Base-by-base conservation (phyloP, 345 rosid species). In the Bruguiera parviflora region DNA sequence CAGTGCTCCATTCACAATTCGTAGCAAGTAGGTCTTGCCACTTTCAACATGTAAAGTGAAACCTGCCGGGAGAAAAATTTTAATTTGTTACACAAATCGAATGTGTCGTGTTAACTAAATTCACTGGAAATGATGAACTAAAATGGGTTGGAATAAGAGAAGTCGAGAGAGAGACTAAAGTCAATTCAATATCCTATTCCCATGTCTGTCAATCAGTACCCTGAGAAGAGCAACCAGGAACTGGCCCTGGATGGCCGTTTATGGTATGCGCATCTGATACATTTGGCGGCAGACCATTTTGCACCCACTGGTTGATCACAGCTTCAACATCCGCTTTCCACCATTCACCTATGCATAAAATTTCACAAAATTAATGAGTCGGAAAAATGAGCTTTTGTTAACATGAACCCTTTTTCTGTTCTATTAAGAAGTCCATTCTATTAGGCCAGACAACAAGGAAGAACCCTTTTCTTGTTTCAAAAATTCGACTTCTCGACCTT, bases 271-370 rank as follows among this genome's bases (percentile, higher is more conserved):
- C 78, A 70, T 91, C 94, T n/a, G 92, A 91, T 53, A 81, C 20
- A 78, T 88, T 91, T 28, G 94, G 92, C 11, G 97, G 63, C 58
- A 82, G 33, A 66, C 94, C 94, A 31, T 79, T 61, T 55, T 76
- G 73, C 61, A 63, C 68, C 2, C 90, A 72, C 60, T 86, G 91
- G 2, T 58, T 83, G 61, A 88, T 47, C 66, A 91, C 82, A 24
- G 83, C 82, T 79, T 91, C 92, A 22, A 85, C 87, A 71, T 88
- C 88, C 2, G 87, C 79, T 73, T 88, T 91, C 94, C 94, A 91
- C 97, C 97, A 91, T 81, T 91, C 94, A 28, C 89, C 97, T 91
- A 24, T 27, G 47, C 47, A 39, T 39, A 11, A 39, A 39, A 39
- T 43, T 43, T 11, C 49, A 43, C 19, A 43, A 43, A 11, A 43